These are phyloP conservation scores for Pulveroboletus frians DNA, from an alignment of 768 basidiomycete genomes.

Conservation along the genomic window DNA sequence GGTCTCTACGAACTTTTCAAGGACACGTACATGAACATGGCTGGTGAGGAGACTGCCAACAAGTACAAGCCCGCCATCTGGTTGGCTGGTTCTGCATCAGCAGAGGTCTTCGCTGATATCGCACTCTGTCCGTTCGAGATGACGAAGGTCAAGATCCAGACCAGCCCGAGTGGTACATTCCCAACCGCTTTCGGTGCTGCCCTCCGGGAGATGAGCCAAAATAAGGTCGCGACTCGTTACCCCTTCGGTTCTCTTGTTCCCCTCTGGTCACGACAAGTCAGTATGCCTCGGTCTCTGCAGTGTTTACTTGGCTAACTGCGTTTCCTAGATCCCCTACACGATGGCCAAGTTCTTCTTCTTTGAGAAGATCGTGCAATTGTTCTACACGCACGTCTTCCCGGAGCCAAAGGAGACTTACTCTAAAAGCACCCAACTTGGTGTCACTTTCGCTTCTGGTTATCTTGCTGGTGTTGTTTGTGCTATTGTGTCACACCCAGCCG, in stretches of 20 bases:
- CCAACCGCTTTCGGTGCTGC: conserved; percentile 69
- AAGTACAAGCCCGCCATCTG: conserved; percentile 89
- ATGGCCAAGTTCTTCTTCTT: conserved; percentile 99
- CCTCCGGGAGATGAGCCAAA: conserved; percentile 61
- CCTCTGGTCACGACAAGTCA: conserved; percentile 81
- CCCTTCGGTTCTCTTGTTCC: conserved; percentile 82
- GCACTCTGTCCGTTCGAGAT: conserved; percentile 94
- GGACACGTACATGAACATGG: conserved; percentile 83
- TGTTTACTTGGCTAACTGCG: background rate
- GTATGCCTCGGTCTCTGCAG: conserved; percentile 10
- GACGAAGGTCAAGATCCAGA: conserved; percentile 90
- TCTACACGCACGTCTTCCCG: conserved; percentile 85
- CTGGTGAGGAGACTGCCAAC: conserved; percentile 72
- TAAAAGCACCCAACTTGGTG: conserved; percentile 79
- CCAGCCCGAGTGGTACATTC: conserved; percentile 69
- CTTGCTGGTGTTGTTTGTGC: conserved; percentile 95
- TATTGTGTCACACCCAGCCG: conserved; percentile 93
- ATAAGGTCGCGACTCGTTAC: conserved; percentile 66
- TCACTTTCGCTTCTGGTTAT: conserved; percentile 89
- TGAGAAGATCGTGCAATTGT: conserved; percentile 80
- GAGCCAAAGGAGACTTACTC: conserved; percentile 71
- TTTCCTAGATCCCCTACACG: conserved; percentile 82
- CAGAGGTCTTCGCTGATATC: conserved; percentile 92
- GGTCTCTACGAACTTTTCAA: conserved; percentile 98
- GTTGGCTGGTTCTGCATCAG: conserved; percentile 89